Evolutionary conservation across 148 eudicot genomes (phyloP), one percentile per base, ranked within the genome.

Genomic region (Arctostaphylos glauca): DNA sequence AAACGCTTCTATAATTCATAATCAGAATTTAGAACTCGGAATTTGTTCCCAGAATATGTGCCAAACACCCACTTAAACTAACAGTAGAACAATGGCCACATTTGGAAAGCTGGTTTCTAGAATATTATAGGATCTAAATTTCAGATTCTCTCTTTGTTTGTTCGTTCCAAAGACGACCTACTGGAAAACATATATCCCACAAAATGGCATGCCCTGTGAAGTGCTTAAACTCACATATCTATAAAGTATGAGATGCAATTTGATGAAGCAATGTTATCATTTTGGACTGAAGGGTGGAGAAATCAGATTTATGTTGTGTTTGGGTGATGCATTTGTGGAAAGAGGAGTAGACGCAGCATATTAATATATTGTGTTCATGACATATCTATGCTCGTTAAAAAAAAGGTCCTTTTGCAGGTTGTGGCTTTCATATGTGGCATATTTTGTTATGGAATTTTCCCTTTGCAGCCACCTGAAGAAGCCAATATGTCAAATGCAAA

Each of bases 391-490:
- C 18, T 56, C 6, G 7, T 18, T 16, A 15, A 1, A 55, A 56
- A 14, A 56, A 56, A 18, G 15, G 8, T 18, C 21, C 60, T 18
- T 82, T 75, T 82, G 82, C 89, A 94, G 97, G 93, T 74, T 80
- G 94, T 92, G 83, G 97, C 97, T 56, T 90, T 92, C 83, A 72
- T 87, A 49, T 90, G 90, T 55, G 92, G 95, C 86, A 38, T 86
- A 56, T 81, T 88, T 74, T 85, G 87, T 79, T 91, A 85, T 81
- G 89, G 77, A 79, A 52, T 93, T 72, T 76, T 82, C 66, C 88
- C 86, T 9, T 53, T 83, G 60, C 82, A 85, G 76, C 83, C 85
- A 64, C 85, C 85, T 23, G 86, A 81, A 48, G 88, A 89, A 73
- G 81, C 83, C 67, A 85, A 84, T 41, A 55, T 75, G 31, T 86